Evolutionary conservation across 148 eudicot species (phyloP).

Genomic region (Vaccinium corymbosum): DNA sequence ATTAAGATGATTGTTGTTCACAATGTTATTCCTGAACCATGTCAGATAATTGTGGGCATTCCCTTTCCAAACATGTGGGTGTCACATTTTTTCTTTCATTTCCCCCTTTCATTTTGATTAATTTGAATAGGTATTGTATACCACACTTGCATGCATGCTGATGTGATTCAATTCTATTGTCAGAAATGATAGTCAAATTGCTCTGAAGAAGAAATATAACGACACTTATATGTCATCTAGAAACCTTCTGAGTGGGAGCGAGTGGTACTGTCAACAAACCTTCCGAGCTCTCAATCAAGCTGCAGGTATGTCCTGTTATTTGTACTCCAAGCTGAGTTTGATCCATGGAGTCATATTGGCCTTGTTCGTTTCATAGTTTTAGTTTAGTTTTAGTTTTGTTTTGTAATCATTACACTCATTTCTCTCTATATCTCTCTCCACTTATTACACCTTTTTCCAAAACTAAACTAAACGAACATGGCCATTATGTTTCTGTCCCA

Average conservation of each 20-base stretch:
- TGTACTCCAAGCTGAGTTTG: slow-evolving; percentile 12
- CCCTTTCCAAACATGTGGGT: slow-evolving; percentile 96
- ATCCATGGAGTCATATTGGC: too few relatives aligned
- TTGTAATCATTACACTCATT: too few relatives aligned
- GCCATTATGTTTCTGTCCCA: background rate
- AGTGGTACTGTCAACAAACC: slow-evolving; percentile 99
- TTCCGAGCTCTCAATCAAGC: slow-evolving; percentile 98
- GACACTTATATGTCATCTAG: slow-evolving; percentile 62
- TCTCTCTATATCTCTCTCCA: too few relatives aligned
- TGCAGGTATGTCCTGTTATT: slow-evolving; percentile 56
- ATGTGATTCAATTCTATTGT: slow-evolving; percentile 22
- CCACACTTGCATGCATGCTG: slow-evolving; percentile 1
- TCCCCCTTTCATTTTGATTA: slow-evolving; percentile 4
- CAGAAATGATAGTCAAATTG: slow-evolving; percentile 84
- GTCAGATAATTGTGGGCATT: slow-evolving; percentile 86
- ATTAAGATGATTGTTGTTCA: background rate
- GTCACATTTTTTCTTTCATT: slow-evolving; percentile 7
- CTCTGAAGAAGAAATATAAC: slow-evolving; percentile 86
- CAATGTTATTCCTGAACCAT: slow-evolving; percentile 47
- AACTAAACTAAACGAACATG: too few relatives aligned
- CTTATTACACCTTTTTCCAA: too few relatives aligned
- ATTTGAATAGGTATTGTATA: background rate
- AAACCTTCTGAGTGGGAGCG: slow-evolving; percentile 76
- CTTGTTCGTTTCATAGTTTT: too few relatives aligned
- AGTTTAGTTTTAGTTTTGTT: too few relatives aligned